Conservation (phyloP, 192 early-diverging fungal genomes). For the Coemansia guatemalensis region DNA sequence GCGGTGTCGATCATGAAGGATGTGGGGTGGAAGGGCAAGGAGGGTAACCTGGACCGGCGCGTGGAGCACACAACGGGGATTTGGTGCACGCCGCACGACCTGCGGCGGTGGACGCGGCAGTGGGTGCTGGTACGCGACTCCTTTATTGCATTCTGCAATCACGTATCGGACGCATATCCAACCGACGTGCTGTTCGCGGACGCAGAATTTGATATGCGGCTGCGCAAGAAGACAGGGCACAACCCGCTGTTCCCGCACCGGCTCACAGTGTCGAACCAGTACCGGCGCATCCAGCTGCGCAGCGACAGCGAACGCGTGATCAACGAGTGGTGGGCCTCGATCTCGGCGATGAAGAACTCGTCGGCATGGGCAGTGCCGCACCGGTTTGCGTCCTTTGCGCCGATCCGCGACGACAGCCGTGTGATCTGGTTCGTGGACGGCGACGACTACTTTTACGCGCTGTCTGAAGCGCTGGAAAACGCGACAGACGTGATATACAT, state of each 20-base stretch:
- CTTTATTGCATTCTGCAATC: constrained; percentile 54
- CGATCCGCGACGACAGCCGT: constrained; percentile 62
- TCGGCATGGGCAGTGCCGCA: constrained; percentile 67
- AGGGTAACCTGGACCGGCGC: constrained; percentile 68
- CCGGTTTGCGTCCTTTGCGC: constrained; percentile 73
- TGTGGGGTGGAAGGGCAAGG: constrained; percentile 85
- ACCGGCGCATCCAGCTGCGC: constrained; percentile 67
- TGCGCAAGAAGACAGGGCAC: constrained; percentile 52
- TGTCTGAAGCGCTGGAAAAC: constrained; percentile 69
- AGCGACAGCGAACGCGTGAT: constrained; percentile 64
- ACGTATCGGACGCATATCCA: constrained; percentile 53
- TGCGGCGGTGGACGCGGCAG: constrained; percentile 60
- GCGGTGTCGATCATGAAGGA: constrained; percentile 71
- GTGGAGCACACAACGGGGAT: constrained; percentile 56
- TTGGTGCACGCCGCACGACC: constrained; percentile 51
- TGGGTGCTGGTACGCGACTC: constrained; percentile 81
- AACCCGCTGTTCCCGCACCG: constrained; percentile 61
- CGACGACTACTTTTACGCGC: constrained; percentile 71
- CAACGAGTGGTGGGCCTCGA: constrained; percentile 67
- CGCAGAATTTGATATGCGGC: constrained; percentile 51
- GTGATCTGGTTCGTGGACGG: constrained; percentile 75
- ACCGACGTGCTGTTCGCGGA: constrained; percentile 55
- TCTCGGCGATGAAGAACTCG: constrained; percentile 57
- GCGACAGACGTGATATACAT: constrained; percentile 71
- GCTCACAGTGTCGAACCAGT: constrained; percentile 59